Percentiles rank a stretch among this genome's conserved stretches.
Conservation (phyloP, 2,329 filamentous ascomycete genomes). For the Talaromyces rugulosus region DNA sequence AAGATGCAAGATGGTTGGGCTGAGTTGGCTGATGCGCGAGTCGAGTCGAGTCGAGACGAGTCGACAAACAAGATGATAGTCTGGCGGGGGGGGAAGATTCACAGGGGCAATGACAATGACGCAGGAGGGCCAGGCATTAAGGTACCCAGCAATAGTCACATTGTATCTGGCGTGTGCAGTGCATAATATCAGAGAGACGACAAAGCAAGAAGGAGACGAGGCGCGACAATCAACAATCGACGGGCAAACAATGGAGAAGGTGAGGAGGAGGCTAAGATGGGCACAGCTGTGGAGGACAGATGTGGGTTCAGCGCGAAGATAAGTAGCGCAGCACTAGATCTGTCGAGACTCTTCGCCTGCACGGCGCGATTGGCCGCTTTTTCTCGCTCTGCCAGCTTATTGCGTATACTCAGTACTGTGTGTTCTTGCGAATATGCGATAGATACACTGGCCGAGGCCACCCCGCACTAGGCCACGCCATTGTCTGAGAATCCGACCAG, state of each 20-base stretch:
- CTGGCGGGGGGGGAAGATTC: slow-evolving; percentile 7
- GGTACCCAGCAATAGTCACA: slow-evolving; percentile 11
- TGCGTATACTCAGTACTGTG: too few species aligned
- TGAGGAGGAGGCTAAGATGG: not conserved
- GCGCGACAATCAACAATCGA: not conserved
- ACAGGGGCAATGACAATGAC: slow-evolving; percentile 3
- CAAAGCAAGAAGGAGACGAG: not conserved
- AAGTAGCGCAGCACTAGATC: slow-evolving; percentile 1
- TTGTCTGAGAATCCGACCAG: not conserved
- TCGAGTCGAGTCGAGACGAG: too few species aligned
- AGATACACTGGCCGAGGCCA: not conserved
- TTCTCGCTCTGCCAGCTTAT: not conserved
- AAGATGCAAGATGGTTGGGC: not conserved
- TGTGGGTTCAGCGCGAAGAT: not conserved
- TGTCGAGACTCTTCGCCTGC: not conserved
- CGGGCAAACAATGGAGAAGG: not conserved
- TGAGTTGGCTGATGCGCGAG: not conserved
- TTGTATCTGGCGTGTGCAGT: slow-evolving; percentile 6
- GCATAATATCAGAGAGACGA: not conserved
- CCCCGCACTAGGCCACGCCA: not conserved
- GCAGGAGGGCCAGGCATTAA: slow-evolving; percentile 4
- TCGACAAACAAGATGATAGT: not conserved
- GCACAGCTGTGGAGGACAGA: not conserved
- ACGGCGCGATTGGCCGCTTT: not conserved
- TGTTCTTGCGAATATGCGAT: too few species aligned